Conservation (phyloP, 2,329 filamentous ascomycete genomes). For the Cladosporium velox region DNA sequence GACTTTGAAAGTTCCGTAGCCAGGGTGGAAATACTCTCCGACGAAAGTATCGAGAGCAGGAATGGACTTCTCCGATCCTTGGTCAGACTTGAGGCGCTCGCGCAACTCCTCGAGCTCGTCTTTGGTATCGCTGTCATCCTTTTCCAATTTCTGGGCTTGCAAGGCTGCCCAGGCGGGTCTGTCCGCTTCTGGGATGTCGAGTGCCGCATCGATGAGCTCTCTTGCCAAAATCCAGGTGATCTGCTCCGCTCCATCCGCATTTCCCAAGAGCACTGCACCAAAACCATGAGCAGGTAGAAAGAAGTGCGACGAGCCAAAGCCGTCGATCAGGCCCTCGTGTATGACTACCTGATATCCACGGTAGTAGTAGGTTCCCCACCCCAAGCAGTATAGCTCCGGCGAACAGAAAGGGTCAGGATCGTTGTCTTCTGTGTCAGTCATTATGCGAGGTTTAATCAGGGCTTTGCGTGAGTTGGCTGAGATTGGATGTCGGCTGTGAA, state of each 20-base stretch:
- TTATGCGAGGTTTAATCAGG: constrained; percentile 31
- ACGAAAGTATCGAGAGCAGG: constrained; percentile 29
- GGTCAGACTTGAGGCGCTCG: constrained; percentile 7
- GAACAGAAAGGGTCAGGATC: constrained; percentile 28
- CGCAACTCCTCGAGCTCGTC: constrained; percentile 22
- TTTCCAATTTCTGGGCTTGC: constrained; percentile 1
- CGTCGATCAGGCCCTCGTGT: constrained; percentile 35
- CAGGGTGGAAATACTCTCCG: constrained; percentile 32
- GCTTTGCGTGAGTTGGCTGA: constrained; percentile 30
- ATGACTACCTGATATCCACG: constrained; percentile 34
- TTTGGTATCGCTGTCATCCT: constrained; percentile 16
- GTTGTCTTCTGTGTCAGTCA: constrained; percentile 26
- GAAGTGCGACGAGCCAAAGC: constrained; percentile 33
- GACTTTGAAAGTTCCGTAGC: constrained; percentile 34
- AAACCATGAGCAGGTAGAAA: constrained; percentile 35
- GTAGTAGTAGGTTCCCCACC: constrained; percentile 35
- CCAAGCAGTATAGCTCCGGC: constrained; percentile 31
- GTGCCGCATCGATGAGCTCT: constrained; percentile 33
- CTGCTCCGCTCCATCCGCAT: constrained; percentile 27
- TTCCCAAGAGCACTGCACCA: constrained; percentile 36
- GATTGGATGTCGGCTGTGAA: constrained; percentile 34
- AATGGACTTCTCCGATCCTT: constrained; percentile 20
- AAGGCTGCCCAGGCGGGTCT: constrained; percentile 26
- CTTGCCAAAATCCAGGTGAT: constrained; percentile 25
- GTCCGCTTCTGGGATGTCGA: constrained; percentile 26